Base-by-base conservation (phyloP, 352 stramenopile species). In the Phytophthora nicotianae region DNA sequence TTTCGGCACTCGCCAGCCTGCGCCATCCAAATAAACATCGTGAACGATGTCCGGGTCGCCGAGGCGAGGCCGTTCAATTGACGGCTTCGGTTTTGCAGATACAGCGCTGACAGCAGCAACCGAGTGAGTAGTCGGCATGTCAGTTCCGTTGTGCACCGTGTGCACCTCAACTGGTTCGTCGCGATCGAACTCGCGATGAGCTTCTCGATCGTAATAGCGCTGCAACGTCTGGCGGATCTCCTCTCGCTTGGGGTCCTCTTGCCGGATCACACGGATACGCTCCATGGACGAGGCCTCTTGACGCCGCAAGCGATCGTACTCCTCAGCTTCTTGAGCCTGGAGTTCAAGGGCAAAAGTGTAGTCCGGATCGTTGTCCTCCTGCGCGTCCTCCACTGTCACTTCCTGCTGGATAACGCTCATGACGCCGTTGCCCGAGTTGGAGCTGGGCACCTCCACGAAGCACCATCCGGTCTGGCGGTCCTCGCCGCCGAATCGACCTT, bases 321-420 rank as follows among this genome's bases (percentile, higher is more conserved):
- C 77, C 55, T 90, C 81, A 17, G 81, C 81, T 35, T 90, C 81
- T 26, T 90, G 81, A 0, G 81, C 79, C 51, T 90, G 81, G 26
- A 90, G 58, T 65, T 90, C 81, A 23, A 90, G 68, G 16, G 81
- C 81, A 46, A 90, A 86, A n/a, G 75, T 81, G 56, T 90, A 90
- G 62, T 90, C 81, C 29, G 81, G 77, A 57, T 90, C 81, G 33
- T 83, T 75, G 23, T 83, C 65, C 47, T 77, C 53, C 9, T 68
- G 65, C 8, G 72, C 68, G 52, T 85, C 65, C 50, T 81, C 62
- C 37, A 79, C 71, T 32, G 77, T 74, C 23, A 90, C 75, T 52
- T 90, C 77, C 64, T 90, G 81, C 50, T 90, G 77, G 13, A 89
- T 72, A 58, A 89, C 79, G 53, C 79, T 89, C 81, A 90, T 90